Evolutionary conservation across 73 alveolate species (phyloP).

Genomic region (Paramecium bursaria): DNA sequence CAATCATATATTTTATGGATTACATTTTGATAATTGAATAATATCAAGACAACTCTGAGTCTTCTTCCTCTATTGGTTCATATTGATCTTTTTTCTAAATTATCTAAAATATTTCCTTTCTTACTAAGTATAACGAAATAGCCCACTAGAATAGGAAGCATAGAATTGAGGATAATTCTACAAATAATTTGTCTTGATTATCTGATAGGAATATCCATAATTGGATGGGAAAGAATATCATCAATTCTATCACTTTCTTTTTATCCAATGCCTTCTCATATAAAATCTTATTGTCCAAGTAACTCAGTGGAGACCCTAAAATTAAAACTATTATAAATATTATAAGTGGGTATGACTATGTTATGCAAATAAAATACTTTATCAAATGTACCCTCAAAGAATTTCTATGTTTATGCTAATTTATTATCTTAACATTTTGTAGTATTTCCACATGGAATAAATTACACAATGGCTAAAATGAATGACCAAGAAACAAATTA

Average conservation of each 20-base stretch:
- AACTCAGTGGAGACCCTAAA: background rate
- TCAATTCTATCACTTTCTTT: constrained; percentile 1
- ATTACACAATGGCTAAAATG: background rate
- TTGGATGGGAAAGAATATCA: constrained; percentile 1
- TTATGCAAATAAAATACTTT: background rate
- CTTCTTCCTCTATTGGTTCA: too few relatives aligned
- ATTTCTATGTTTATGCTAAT: background rate
- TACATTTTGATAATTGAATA: constrained; percentile 28
- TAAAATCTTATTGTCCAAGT: constrained; percentile 14
- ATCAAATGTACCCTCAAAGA: background rate
- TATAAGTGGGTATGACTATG: constrained; percentile 13
- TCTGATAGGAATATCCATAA: background rate
- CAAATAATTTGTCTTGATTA: too few relatives aligned
- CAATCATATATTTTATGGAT: constrained; percentile 50
- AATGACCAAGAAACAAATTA: constrained; percentile 1
- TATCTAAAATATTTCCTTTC: too few relatives aligned
- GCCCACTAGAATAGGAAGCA: too few relatives aligned
- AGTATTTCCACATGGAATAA: constrained; percentile 16
- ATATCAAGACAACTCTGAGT: too few relatives aligned
- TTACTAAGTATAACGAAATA: too few relatives aligned
- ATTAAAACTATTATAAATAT: constrained; percentile 13
- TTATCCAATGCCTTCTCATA: background rate
- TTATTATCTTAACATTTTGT: background rate
- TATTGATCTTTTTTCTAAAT: too few relatives aligned
- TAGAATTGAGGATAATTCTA: too few relatives aligned